Evolutionary conservation across 2,329 filamentous ascomycete genomes (phyloP).

Genomic region (Alternaria longipes): DNA sequence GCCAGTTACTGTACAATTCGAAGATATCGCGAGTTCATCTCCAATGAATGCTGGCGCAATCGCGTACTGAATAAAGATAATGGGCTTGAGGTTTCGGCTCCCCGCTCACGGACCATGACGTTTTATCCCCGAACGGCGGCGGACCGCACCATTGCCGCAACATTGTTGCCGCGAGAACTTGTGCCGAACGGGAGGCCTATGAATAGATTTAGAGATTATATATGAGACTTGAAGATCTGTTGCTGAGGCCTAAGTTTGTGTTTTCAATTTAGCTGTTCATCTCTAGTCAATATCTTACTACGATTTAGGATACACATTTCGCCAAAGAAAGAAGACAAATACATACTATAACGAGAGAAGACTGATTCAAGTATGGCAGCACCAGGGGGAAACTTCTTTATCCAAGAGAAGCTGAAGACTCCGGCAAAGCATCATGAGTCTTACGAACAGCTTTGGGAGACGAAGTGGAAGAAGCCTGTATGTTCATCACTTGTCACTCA

Average conservation of each 20-base stretch:
- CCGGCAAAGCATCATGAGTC: constrained; percentile 58
- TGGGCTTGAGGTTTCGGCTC: constrained; percentile 18
- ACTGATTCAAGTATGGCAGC: constrained; percentile 49
- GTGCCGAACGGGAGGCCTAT: constrained; percentile 3
- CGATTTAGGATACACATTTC: background rate
- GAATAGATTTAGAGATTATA: background rate
- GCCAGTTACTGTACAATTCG: constrained; percentile 17
- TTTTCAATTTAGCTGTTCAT: background rate
- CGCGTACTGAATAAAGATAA: background rate
- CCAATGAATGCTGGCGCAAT: background rate
- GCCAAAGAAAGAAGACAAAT: background rate
- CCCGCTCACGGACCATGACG: constrained; percentile 14
- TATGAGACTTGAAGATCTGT: background rate
- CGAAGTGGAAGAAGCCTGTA: constrained; percentile 76
- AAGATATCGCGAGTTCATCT: background rate
- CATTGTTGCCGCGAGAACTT: background rate
- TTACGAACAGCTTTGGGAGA: constrained; percentile 69
- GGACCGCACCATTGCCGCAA: constrained; percentile 13
- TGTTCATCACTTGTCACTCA: constrained; percentile 27
- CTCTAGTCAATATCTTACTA: background rate
- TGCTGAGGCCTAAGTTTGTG: background rate
- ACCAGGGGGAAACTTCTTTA: constrained; percentile 55
- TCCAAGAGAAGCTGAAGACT: constrained; percentile 56
- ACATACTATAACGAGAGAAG: background rate
- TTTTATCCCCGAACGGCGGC: constrained; percentile 1